A percentile compares a stretch with the other conserved stretches of the same genome.
phyloP scores from a whole-genome alignment of 1,139 yeast species.

The Taphrina communis region DNA sequence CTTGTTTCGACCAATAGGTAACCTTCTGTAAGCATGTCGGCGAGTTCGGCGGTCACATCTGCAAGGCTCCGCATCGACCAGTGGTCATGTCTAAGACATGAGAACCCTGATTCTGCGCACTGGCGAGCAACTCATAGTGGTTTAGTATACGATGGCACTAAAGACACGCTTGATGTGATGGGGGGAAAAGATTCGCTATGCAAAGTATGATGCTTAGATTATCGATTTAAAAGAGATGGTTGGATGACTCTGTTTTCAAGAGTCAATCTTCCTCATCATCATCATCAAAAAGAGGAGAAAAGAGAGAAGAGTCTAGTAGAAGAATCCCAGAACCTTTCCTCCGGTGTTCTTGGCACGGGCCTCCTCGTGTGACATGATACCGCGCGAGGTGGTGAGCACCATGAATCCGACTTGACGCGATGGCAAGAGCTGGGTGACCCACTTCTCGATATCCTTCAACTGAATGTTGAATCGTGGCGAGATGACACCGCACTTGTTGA shows the following conservation, averaged over 20 bases:
- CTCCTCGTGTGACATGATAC: conserved; percentile 99
- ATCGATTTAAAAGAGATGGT: neutral
- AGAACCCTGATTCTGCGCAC: too few relatives aligned
- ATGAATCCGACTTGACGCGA: conserved; percentile 99
- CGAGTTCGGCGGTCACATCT: too few relatives aligned
- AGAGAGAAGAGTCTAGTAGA: conserved; percentile 62
- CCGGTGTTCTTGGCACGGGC: conserved; percentile 99
- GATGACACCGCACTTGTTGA: conserved; percentile 98
- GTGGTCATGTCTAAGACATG: too few relatives aligned
- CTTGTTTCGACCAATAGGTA: too few relatives aligned
- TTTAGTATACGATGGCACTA: too few relatives aligned
- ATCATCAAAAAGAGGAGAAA: neutral
- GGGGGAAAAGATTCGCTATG: conserved; percentile 1
- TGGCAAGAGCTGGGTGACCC: conserved; percentile 97
- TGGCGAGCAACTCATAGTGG: too few relatives aligned
- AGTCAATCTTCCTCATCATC: neutral
- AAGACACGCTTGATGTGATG: neutral
- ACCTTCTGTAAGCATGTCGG: too few relatives aligned
- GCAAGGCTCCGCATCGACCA: too few relatives aligned
- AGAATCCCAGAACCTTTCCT: conserved; percentile 96
- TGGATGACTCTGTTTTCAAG: neutral
- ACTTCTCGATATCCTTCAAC: conserved; percentile 90
- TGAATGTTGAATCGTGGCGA: conserved; percentile 98
- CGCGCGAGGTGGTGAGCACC: conserved; percentile 97
- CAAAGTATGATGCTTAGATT: neutral